A percentile compares a stretch with the other conserved stretches of the same genome.
These are phyloP conservation scores for Cryptococcus sp. DNA, from an alignment of 1,284 basidiomycete species.

Conservation along the genomic window DNA sequence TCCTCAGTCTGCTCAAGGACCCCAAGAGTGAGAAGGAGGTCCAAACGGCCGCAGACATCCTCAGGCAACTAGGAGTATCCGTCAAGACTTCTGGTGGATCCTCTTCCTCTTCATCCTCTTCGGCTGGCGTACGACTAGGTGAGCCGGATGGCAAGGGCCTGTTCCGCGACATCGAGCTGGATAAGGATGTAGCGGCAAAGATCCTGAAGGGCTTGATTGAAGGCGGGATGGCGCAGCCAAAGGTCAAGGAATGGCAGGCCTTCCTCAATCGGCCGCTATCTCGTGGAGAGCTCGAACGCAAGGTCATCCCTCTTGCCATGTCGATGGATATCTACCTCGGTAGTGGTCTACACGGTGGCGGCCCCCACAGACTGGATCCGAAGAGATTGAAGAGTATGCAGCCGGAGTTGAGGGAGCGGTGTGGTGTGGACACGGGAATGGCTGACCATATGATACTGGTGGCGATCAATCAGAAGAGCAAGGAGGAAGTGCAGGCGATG, in stretches of 20 bases:
- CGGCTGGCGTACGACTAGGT: background rate
- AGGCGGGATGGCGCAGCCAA: background rate
- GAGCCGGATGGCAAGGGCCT: conserved; percentile 9
- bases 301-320: conserved; percentile 11
- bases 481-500: background rate
- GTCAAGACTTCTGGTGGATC: background rate
- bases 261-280: conserved; percentile 8
- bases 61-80: conserved; percentile 5
- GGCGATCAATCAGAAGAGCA: conserved; percentile 6
- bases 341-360: conserved; percentile 7
- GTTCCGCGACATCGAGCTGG: conserved; percentile 10
- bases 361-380: conserved; percentile 6
- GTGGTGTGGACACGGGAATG: background rate
- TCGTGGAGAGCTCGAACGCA: conserved; percentile 6
- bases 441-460: conserved; percentile 9
- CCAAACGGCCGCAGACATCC: background rate
- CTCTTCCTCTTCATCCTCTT: too few species aligned
- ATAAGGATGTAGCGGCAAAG: background rate
- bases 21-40: conserved; percentile 8
- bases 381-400: background rate
- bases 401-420: background rate
- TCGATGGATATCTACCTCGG: conserved; percentile 7
- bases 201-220: background rate
- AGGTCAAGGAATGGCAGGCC: background rate
- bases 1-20: conserved; percentile 5